phyloP scores from a whole-genome alignment of 2,329 filamentous ascomycete genomes.

The Xylariaceae sp. region DNA sequence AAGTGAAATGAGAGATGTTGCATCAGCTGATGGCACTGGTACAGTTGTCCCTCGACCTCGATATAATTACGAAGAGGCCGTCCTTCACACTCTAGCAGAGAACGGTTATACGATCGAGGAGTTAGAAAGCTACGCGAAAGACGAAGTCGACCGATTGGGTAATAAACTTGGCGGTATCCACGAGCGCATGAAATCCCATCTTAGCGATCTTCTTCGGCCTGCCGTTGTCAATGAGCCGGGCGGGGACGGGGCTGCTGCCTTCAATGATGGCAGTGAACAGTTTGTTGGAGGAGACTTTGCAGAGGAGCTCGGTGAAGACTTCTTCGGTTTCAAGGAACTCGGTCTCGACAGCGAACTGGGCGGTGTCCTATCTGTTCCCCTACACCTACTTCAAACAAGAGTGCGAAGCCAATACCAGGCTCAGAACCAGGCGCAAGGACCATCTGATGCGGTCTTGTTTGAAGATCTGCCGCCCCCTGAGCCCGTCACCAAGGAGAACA shows the following conservation, averaged over 20 bases:
- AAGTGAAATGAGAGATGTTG: conserved; percentile 65
- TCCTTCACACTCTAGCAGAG: conserved; percentile 79
- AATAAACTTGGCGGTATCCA: conserved; percentile 78
- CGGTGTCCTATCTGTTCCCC: conserved; percentile 80
- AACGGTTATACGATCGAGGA: conserved; percentile 77
- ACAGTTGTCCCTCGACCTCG: conserved; percentile 52
- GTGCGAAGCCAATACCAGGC: conserved; percentile 81
- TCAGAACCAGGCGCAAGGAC: conserved; percentile 59
- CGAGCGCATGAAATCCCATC: conserved; percentile 88
- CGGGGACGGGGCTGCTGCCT: conserved; percentile 76
- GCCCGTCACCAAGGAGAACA: conserved; percentile 71
- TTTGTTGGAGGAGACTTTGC: conserved; percentile 96
- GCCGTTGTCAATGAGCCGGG: conserved; percentile 70
- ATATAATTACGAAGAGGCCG: conserved; percentile 77
- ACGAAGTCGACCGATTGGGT: conserved; percentile 84
- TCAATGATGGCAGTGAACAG: conserved; percentile 95
- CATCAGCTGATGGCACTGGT: conserved; percentile 36
- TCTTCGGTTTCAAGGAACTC: conserved; percentile 96
- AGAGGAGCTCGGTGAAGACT: conserved; percentile 95
- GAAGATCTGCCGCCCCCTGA: conserved; percentile 64
- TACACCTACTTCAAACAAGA: conserved; percentile 88
- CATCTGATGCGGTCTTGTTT: conserved; percentile 57
- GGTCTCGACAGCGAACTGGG: conserved; percentile 90
- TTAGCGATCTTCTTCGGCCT: conserved; percentile 88
- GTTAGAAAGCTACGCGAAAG: conserved; percentile 81